These are phyloP conservation scores for Cyberlindnera nakhonratchasimensis DNA, from an alignment of 805 yeast species.

Conservation along the genomic window DNA sequence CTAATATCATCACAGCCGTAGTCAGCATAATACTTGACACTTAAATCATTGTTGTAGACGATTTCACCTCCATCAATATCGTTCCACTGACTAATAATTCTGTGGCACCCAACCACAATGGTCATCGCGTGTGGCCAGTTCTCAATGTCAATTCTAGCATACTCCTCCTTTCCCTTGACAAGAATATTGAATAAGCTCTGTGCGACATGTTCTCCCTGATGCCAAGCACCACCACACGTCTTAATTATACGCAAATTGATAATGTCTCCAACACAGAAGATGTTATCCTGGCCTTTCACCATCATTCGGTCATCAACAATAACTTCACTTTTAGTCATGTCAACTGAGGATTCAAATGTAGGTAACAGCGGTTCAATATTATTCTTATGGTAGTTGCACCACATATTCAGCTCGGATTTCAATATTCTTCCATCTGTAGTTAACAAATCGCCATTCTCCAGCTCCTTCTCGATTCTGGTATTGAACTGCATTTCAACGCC, in stretches of 20 bases:
- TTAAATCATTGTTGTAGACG: slow-evolving; percentile 24
- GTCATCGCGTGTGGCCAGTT: slow-evolving; percentile 27
- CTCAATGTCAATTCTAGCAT: slow-evolving; percentile 14
- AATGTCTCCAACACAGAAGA: slow-evolving; percentile 39
- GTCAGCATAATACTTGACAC: slow-evolving; percentile 31
- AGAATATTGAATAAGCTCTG: slow-evolving; percentile 19
- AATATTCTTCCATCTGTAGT: slow-evolving; percentile 29
- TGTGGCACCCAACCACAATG: slow-evolving; percentile 26
- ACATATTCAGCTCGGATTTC: slow-evolving; percentile 32
- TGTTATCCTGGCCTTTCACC: slow-evolving; percentile 25
- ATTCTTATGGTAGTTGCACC: slow-evolving; percentile 37
- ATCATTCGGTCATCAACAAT: slow-evolving; percentile 28
- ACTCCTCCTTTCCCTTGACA: slow-evolving; percentile 13
- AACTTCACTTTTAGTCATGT: slow-evolving; percentile 22
- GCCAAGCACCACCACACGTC: slow-evolving; percentile 39
- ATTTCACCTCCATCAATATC: slow-evolving; percentile 30
- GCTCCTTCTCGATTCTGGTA: slow-evolving; percentile 31
- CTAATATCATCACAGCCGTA: slow-evolving; percentile 24
- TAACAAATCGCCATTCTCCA: slow-evolving; percentile 22
- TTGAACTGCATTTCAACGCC: slow-evolving; percentile 30
- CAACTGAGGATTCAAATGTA: slow-evolving; percentile 25
- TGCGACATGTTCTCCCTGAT: slow-evolving; percentile 24
- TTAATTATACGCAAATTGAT: slow-evolving; percentile 36
- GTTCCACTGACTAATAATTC: slow-evolving; percentile 23
- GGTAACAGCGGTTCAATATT: slow-evolving; percentile 31